Evolutionary conservation across 2,329 filamentous ascomycete species (phyloP).

Genomic region (Fusarium graminum): DNA sequence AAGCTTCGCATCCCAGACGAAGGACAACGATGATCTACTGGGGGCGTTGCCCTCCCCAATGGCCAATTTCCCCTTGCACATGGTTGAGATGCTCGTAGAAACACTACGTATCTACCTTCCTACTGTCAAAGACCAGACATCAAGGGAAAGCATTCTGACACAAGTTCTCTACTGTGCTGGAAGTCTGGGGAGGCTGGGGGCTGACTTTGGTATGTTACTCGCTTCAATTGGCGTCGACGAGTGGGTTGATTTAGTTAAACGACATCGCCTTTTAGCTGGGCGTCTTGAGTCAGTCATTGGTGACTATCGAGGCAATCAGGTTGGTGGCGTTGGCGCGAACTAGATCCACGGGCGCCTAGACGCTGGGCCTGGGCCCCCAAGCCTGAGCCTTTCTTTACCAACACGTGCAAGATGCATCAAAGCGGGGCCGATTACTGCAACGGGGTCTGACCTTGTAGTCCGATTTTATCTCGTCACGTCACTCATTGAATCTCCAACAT

Average conservation of each 20-base stretch:
- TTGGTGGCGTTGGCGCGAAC: slow-evolving; percentile 20
- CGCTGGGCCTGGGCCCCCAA: background rate
- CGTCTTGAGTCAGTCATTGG: slow-evolving; percentile 78
- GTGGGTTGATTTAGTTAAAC: slow-evolving; percentile 91
- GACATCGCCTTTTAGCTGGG: slow-evolving; percentile 86
- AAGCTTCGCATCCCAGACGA: slow-evolving; percentile 46
- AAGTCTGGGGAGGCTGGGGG: slow-evolving; percentile 88
- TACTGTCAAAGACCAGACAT: slow-evolving; percentile 81
- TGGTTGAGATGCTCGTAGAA: slow-evolving; percentile 83
- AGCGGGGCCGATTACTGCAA: slow-evolving; percentile 38
- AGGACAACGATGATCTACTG: slow-evolving; percentile 54
- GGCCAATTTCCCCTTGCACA: slow-evolving; percentile 84
- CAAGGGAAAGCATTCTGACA: slow-evolving; percentile 88
- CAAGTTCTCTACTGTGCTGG: slow-evolving; percentile 95
- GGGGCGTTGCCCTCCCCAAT: slow-evolving; percentile 79
- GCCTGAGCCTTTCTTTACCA: slow-evolving; percentile 27
- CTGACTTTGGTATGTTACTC: slow-evolving; percentile 91
- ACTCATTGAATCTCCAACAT: slow-evolving; percentile 38
- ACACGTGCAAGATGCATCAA: slow-evolving; percentile 44
- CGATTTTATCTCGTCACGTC: slow-evolving; percentile 45
- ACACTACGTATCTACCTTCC: slow-evolving; percentile 83
- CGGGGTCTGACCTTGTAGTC: slow-evolving; percentile 34
- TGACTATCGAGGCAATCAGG: slow-evolving; percentile 56
- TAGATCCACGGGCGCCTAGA: slow-evolving; percentile 7
- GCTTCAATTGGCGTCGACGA: slow-evolving; percentile 71